These are phyloP conservation scores for Drosera capensis DNA, from an alignment of 148 eudicot genomes.

Conservation along the genomic window DNA sequence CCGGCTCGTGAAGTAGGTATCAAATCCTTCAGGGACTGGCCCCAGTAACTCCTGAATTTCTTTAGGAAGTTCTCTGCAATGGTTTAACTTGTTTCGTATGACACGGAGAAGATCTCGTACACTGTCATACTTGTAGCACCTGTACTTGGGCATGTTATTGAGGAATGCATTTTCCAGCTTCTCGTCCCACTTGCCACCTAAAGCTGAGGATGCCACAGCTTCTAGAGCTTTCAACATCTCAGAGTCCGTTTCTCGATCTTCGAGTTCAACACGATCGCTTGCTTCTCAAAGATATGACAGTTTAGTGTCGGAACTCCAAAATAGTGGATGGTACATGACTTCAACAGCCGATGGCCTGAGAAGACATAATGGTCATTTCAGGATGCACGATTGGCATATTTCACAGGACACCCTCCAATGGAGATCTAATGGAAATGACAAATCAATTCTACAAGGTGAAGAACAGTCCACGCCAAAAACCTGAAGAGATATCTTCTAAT, in stretches of 20 bases:
- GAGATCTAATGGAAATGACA: too few relatives aligned
- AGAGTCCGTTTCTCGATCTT: slow-evolving; percentile 61
- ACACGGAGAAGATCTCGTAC: slow-evolving; percentile 85
- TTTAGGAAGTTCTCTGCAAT: slow-evolving; percentile 58
- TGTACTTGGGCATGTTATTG: slow-evolving; percentile 48
- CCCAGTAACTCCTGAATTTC: slow-evolving; percentile 73
- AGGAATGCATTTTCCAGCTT: slow-evolving; percentile 60
- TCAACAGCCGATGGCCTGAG: slow-evolving; percentile 67
- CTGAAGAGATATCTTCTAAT: too few relatives aligned
- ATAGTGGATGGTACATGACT: slow-evolving; percentile 67
- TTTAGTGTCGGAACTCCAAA: slow-evolving; percentile 77
- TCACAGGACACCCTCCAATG: too few relatives aligned
- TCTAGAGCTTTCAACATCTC: slow-evolving; percentile 53
- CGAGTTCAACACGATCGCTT: slow-evolving; percentile 85
- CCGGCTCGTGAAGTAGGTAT: slow-evolving; percentile 37
- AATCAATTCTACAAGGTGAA: too few relatives aligned
- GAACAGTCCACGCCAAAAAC: too few relatives aligned
- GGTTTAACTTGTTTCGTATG: slow-evolving; percentile 78
- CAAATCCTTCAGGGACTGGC: slow-evolving; percentile 48
- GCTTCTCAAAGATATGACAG: slow-evolving; percentile 81
- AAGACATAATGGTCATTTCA: not conserved
- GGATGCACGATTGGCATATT: too few relatives aligned
- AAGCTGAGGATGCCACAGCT: slow-evolving; percentile 35
- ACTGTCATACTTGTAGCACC: slow-evolving; percentile 70
- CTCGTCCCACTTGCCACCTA: slow-evolving; percentile 70